Evolutionary conservation across 345 rosid genomes (phyloP).

Genomic region (Arabidopsis suecica): DNA sequence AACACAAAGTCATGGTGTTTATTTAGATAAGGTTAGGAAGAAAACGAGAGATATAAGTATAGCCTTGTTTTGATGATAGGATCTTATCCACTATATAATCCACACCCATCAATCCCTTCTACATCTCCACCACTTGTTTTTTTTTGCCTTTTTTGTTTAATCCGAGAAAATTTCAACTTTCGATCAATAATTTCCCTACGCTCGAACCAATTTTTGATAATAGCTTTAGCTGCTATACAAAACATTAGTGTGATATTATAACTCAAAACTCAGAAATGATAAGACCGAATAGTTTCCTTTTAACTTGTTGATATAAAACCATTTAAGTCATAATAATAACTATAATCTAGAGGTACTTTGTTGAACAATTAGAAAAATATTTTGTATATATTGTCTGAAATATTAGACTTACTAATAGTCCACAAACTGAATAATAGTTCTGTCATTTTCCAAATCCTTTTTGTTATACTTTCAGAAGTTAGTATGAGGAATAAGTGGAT

Average conservation of each 20-base stretch:
- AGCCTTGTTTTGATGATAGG: slow-evolving; percentile 36
- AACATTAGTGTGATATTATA: background rate
- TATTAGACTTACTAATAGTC: background rate
- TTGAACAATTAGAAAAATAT: background rate
- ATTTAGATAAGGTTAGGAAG: slow-evolving; percentile 27
- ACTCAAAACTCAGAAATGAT: background rate
- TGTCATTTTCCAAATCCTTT: background rate
- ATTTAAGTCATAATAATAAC: background rate
- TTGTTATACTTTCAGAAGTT: background rate
- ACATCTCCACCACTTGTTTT: slow-evolving; percentile 37
- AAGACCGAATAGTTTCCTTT: background rate
- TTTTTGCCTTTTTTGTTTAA: background rate
- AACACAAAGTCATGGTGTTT: slow-evolving; percentile 25
- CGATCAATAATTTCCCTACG: background rate
- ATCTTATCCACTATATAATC: slow-evolving; percentile 36
- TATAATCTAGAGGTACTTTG: background rate
- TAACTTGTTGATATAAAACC: slow-evolving; percentile 21
- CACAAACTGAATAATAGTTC: background rate
- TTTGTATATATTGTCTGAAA: slow-evolving; percentile 5
- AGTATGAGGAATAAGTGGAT: background rate
- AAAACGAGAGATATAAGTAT: slow-evolving; percentile 3
- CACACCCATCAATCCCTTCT: slow-evolving; percentile 30
- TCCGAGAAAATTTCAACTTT: background rate
- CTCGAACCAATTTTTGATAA: background rate
- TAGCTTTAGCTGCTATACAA: slow-evolving; percentile 2